Evolutionary conservation across 306 rosid genomes (phyloP).

Genomic region (Sicyos baderoa): DNA sequence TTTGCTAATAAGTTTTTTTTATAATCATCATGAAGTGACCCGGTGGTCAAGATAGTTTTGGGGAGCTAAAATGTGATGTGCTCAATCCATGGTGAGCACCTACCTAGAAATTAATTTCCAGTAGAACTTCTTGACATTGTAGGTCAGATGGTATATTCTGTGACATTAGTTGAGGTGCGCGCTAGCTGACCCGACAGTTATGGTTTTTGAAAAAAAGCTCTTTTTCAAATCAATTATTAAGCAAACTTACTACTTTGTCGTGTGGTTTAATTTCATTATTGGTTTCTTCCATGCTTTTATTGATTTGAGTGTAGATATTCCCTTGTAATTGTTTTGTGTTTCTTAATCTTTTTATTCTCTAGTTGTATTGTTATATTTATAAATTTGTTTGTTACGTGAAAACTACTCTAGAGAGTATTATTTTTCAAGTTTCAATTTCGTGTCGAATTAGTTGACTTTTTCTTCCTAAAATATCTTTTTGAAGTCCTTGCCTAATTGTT

Average conservation of each 20-base stretch:
- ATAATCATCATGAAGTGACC: no score
- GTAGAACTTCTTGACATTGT: no score
- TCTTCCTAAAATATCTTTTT: neutral
- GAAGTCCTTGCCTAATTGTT: neutral
- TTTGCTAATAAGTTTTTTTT: neutral
- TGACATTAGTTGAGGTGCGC: no score
- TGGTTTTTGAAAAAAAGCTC: no score
- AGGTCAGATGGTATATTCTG: no score
- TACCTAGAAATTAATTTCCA: no score
- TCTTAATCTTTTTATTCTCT: neutral
- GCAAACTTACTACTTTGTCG: neutral
- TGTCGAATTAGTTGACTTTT: neutral
- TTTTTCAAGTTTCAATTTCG: neutral
- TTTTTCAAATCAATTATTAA: neutral
- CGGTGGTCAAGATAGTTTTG: no score
- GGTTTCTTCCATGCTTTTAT: neutral
- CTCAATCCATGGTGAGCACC: no score
- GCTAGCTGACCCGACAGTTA: no score
- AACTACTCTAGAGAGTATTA: neutral
- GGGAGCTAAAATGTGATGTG: no score
- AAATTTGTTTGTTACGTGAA: neutral
- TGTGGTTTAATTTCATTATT: neutral
- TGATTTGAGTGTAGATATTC: neutral
- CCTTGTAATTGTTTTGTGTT: neutral
- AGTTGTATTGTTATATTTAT: neutral